phyloP scores from a whole-genome alignment of 371 early-diverging fungal genomes.

The Mucor saturninus region DNA sequence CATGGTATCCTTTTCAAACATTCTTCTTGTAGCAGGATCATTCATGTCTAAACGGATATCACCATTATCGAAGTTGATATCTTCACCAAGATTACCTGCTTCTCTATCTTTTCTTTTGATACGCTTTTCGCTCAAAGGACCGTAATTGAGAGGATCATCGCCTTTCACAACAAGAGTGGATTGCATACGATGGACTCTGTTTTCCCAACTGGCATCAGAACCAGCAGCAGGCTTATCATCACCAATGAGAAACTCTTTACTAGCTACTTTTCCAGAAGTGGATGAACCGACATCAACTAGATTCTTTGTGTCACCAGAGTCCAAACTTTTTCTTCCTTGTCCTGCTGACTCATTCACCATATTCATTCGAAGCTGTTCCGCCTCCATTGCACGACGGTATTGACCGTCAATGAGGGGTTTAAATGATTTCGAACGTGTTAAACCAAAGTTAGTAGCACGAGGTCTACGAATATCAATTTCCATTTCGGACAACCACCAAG shows the following conservation, averaged over 20 bases:
- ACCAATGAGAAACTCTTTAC: background rate
- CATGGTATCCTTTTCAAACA: slow-evolving; percentile 15
- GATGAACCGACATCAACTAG: background rate
- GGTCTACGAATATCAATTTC: slow-evolving; percentile 86
- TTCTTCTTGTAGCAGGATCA: slow-evolving; percentile 2
- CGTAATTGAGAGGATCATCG: slow-evolving; percentile 33
- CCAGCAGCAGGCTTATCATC: background rate
- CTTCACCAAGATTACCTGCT: slow-evolving; percentile 28
- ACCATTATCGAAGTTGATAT: slow-evolving; percentile 26
- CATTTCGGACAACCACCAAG: slow-evolving; percentile 99
- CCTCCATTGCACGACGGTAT: slow-evolving; percentile 47
- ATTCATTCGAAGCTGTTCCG: slow-evolving; percentile 33
- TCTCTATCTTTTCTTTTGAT: slow-evolving; percentile 11
- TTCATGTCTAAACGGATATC: slow-evolving; percentile 31
- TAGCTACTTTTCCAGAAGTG: background rate
- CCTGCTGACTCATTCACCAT: slow-evolving; percentile 13
- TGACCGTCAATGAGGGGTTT: slow-evolving; percentile 56
- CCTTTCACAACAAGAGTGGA: slow-evolving; percentile 26
- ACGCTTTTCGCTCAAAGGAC: slow-evolving; percentile 16
- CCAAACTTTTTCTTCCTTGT: slow-evolving; percentile 4
- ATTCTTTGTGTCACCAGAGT: background rate
- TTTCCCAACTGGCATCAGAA: slow-evolving; percentile 13
- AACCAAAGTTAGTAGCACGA: slow-evolving; percentile 57
- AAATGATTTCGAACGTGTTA: slow-evolving; percentile 50
- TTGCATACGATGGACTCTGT: slow-evolving; percentile 33